Percentiles rank a stretch among this genome's conserved stretches.
Evolutionary conservation across 2,329 filamentous ascomycete genomes (phyloP).

Genomic region (Exophiala alcalophila): DNA sequence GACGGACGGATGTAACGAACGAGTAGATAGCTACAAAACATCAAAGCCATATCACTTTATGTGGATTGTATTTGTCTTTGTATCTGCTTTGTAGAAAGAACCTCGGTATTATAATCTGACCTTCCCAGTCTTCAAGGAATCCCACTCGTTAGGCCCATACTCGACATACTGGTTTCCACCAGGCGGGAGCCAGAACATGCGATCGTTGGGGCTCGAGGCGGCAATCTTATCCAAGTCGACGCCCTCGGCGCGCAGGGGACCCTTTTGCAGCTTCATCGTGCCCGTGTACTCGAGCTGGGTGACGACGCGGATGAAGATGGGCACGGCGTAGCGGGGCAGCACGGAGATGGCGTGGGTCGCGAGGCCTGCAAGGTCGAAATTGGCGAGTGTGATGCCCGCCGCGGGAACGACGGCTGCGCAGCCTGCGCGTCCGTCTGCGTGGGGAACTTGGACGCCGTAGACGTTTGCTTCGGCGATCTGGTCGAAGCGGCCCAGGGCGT

Average conservation of each 20-base stretch:
- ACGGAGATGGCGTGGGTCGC: conserved; percentile 57
- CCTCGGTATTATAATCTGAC: conserved; percentile 30
- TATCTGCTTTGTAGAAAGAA: too few species aligned
- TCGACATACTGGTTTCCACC: conserved; percentile 22
- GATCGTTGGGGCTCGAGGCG: conserved; percentile 17
- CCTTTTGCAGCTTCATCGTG: conserved; percentile 80
- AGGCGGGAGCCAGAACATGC: conserved; percentile 29
- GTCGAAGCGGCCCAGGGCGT: conserved; percentile 65
- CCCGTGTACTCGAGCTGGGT: conserved; percentile 60
- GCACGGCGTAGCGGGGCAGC: conserved; percentile 71
- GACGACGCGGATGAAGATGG: conserved; percentile 67
- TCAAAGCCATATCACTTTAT: too few species aligned
- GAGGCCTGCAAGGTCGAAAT: conserved; percentile 61
- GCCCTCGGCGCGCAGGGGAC: conserved; percentile 50
- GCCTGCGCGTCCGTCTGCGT: conserved; percentile 79
- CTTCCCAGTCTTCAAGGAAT: conserved; percentile 29
- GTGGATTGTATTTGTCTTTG: too few species aligned
- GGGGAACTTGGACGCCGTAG: conserved; percentile 74
- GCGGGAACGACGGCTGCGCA: conserved; percentile 63
- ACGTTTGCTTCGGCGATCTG: conserved; percentile 75
- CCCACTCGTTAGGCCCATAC: conserved; percentile 27
- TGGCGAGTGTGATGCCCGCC: conserved; percentile 38
- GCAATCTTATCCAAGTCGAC: conserved; percentile 27
- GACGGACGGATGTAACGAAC: too few species aligned
- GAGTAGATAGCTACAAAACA: too few species aligned